A percentile compares a stretch with the other conserved stretches of the same genome.
Conservation (phyloP, 2,329 filamentous ascomycete species). For the Curvularia verruculosa region DNA sequence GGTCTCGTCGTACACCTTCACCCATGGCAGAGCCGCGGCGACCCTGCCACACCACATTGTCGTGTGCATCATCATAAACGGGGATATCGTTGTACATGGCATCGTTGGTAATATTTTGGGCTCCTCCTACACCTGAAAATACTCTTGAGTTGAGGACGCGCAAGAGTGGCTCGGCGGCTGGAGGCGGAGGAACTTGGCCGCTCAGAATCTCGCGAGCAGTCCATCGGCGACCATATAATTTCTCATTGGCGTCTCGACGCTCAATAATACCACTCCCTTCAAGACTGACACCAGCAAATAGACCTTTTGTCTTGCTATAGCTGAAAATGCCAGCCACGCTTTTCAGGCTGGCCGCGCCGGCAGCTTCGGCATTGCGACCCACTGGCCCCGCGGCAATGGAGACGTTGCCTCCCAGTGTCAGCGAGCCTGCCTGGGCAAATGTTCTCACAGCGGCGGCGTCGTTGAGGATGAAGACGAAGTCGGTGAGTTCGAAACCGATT, state of each 20-base stretch:
- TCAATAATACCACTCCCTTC: slow-evolving; percentile 94
- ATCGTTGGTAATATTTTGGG: slow-evolving; percentile 20
- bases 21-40: slow-evolving; percentile 72
- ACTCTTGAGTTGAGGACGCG: slow-evolving; percentile 81
- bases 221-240: slow-evolving; percentile 84
- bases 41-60: slow-evolving; percentile 84
- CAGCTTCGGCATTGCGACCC: slow-evolving; percentile 93
- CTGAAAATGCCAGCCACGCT: slow-evolving; percentile 92
- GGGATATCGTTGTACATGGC: slow-evolving; percentile 85
- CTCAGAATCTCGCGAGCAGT: slow-evolving; percentile 82
- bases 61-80: slow-evolving; percentile 82
- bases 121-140: slow-evolving; percentile 71
- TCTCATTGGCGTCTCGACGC: slow-evolving; percentile 94
- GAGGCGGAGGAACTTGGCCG: slow-evolving; percentile 77
- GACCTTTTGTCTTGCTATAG: slow-evolving; percentile 96
- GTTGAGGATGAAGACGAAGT: slow-evolving; percentile 98
- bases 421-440: slow-evolving; percentile 87
- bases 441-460: slow-evolving; percentile 87
- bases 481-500: slow-evolving; percentile 85
- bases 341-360: slow-evolving; percentile 88
- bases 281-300: slow-evolving; percentile 93
- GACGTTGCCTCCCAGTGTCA: slow-evolving; percentile 95
- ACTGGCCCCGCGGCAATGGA: slow-evolving; percentile 93
- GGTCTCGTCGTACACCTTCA: slow-evolving; percentile 65
- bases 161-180: slow-evolving; percentile 83